Base-by-base conservation (phyloP, 2,329 filamentous ascomycete species). In the Colletotrichum shisoi region DNA sequence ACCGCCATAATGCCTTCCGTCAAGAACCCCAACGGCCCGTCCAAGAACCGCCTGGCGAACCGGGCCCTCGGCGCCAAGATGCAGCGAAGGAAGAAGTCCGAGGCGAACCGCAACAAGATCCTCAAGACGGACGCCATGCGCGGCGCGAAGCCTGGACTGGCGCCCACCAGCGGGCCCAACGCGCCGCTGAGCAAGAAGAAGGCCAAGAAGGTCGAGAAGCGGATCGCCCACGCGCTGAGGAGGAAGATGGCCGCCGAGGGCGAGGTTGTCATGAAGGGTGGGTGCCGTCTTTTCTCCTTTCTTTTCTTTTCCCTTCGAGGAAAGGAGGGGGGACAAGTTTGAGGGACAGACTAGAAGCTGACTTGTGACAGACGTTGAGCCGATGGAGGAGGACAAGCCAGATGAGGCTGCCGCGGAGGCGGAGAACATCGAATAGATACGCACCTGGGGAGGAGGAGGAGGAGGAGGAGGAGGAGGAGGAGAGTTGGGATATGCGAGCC, bases 21-120 rank as follows among this genome's bases (percentile, higher is more conserved):
- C 71, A 83, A 84, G 70, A 88, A 86, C 78, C 85, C 85, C 73
- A 87, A 87, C 80, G 80, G 79, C 53, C 80, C 80, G 11, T 86
- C 83, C 60, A 82, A 82, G 73, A 86, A 85, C 79, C 82, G 84
- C 15, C 76, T 83, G 45, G 79, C 78, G 19, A 82, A 83, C 42
- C 79, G 79, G 68, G 79, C 80, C 21, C 78, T 82, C 60, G 82
- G 77, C 70, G 76, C 78, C 46, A 80, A 79, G 59, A 83, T 83
- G 70, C 73, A 76, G 54, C 75, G 76, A 66, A 80, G 80, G 72
- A 80, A 84, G 77, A 74, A 75, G 61, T 76, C 76, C 44, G 76
- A 77, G 60, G 73, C 75, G 53, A 76, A 74, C 66, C 77, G 77
- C 70, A 72, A 75, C 72, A 79, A 79, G 72, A 75, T 80, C 67